Evolutionary conservation across 768 basidiomycete genomes (phyloP).

Genomic region (Suillus subaureus): DNA sequence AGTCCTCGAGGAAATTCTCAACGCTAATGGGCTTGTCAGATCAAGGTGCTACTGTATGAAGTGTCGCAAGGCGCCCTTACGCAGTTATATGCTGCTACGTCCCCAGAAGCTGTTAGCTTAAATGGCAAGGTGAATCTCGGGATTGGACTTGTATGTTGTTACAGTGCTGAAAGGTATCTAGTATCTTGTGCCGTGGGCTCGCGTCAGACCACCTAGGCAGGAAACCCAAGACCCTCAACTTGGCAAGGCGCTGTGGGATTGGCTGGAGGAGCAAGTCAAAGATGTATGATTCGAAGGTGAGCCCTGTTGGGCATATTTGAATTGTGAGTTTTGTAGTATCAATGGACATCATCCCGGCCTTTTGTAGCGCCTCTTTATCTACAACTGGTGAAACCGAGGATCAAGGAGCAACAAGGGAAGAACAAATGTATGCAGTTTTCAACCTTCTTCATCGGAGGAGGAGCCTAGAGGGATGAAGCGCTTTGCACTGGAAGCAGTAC

Average conservation of each 20-base stretch:
- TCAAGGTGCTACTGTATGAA: slow-evolving; percentile 28
- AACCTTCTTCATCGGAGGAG: slow-evolving; percentile 35
- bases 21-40: slow-evolving; percentile 17
- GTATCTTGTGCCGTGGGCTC: slow-evolving; percentile 52
- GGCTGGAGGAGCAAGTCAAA: slow-evolving; percentile 49
- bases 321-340: slow-evolving; percentile 10
- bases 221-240: slow-evolving; percentile 36
- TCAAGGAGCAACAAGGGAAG: neutral
- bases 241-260: slow-evolving; percentile 44
- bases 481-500: slow-evolving; percentile 23
- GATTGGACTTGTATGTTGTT: neutral
- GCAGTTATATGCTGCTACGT: slow-evolving; percentile 45
- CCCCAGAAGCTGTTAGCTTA: slow-evolving; percentile 37
- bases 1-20: neutral
- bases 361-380: neutral
- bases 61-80: slow-evolving; percentile 42
- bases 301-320: neutral
- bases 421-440: neutral
- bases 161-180: slow-evolving; percentile 20
- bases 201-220: slow-evolving; percentile 27
- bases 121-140: slow-evolving; percentile 43
- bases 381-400: neutral
- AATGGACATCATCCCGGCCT: neutral
- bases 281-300: slow-evolving; percentile 11
- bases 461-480: slow-evolving; percentile 32